These are phyloP conservation scores for Debaryomyces hansenii DNA, from an alignment of 805 yeast species.

Conservation along the genomic window DNA sequence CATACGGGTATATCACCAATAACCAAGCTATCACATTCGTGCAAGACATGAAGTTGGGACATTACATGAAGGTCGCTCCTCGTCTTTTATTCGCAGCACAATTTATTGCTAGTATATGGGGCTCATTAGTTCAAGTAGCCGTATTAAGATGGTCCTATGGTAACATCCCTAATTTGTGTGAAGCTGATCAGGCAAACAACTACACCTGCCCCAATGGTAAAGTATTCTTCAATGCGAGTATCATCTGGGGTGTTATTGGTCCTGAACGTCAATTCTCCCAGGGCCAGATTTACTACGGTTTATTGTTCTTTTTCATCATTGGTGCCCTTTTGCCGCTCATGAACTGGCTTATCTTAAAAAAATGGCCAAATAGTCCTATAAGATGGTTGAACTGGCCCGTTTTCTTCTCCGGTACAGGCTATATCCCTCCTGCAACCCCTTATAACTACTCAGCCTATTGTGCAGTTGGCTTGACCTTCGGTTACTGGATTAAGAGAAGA, in stretches of 20 bases:
- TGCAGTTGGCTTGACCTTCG: slow-evolving; percentile 28
- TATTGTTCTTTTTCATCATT: slow-evolving; percentile 40
- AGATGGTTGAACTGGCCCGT: slow-evolving; percentile 39
- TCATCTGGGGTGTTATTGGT: slow-evolving; percentile 46
- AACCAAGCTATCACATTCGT: slow-evolving; percentile 31
- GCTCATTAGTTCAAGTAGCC: slow-evolving; percentile 39
- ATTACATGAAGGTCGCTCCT: slow-evolving; percentile 42
- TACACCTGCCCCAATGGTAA: slow-evolving; percentile 45
- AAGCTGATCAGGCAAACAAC: slow-evolving; percentile 21
- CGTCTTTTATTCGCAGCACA: slow-evolving; percentile 38
- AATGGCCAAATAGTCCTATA: slow-evolving; percentile 40
- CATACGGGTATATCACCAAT: slow-evolving; percentile 27
- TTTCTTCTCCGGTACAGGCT: slow-evolving; percentile 50
- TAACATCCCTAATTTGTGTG: slow-evolving; percentile 33
- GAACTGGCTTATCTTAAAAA: slow-evolving; percentile 39
- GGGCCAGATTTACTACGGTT: slow-evolving; percentile 26
- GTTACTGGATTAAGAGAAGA: slow-evolving; percentile 38
- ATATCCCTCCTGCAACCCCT: slow-evolving; percentile 74
- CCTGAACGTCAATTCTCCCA: slow-evolving; percentile 19
- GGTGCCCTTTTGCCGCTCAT: slow-evolving; percentile 41
- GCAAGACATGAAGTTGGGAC: slow-evolving; percentile 32
- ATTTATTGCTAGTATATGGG: slow-evolving; percentile 40
- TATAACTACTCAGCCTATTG: slow-evolving; percentile 63
- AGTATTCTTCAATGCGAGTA: slow-evolving; percentile 43
- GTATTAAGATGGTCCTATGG: slow-evolving; percentile 45